phyloP scores from a whole-genome alignment of 225 moss, liverwort and hornwort genomes.

The Sphagnum contortum region DNA sequence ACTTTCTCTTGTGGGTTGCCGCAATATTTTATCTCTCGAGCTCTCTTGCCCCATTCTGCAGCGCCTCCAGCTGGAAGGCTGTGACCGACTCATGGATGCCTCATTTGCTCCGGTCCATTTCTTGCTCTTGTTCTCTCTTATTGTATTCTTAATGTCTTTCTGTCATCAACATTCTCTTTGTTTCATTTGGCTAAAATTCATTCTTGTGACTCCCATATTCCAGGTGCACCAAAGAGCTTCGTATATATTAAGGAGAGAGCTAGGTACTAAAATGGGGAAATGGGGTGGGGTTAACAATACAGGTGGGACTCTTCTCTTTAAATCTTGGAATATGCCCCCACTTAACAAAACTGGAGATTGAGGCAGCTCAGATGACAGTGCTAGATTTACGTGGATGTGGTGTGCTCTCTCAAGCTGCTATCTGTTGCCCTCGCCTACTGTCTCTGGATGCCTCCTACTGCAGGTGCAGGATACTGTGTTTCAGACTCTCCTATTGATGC shows the following conservation, averaged over 20 bases:
- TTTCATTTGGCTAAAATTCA: no score
- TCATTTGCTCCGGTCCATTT: constrained; percentile 73
- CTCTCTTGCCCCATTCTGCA: constrained; percentile 71
- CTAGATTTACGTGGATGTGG: constrained; percentile 93
- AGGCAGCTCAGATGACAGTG: constrained; percentile 83
- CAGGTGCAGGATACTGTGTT: constrained; percentile 34
- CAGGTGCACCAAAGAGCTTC: no score
- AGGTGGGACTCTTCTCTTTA: constrained; percentile 62
- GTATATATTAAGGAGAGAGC: no score
- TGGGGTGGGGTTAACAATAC: not conserved
- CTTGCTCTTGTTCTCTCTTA: no score
- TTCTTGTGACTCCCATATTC: no score
- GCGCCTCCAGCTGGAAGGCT: constrained; percentile 83
- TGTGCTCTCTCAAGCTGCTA: constrained; percentile 63
- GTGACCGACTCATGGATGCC: constrained; percentile 78
- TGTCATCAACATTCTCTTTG: no score
- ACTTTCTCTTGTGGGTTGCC: constrained; percentile 83
- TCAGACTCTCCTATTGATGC: no score
- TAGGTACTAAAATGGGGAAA: no score
- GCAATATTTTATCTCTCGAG: constrained; percentile 60
- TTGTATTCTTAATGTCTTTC: no score
- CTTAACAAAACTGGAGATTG: constrained; percentile 64
- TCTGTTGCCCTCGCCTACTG: constrained; percentile 68
- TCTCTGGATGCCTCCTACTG: constrained; percentile 99
- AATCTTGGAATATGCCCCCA: constrained; percentile 98